Evolutionary conservation across 768 basidiomycete genomes (phyloP).

Genomic region (Russula griseocarnosa): DNA sequence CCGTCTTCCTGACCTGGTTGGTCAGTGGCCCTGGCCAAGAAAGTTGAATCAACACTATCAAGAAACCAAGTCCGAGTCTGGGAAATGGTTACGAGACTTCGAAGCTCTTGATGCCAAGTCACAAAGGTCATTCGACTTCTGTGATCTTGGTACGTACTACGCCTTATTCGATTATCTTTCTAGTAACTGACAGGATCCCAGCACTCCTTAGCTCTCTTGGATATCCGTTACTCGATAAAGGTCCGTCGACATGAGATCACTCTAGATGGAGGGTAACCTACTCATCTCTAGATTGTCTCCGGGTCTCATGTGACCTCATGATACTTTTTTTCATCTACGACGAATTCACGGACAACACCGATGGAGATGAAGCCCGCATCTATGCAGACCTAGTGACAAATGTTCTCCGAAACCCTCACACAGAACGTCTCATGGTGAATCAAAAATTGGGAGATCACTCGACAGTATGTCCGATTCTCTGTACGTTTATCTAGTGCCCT

Average conservation of each 20-base stretch:
- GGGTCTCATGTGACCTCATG: conserved; percentile 18
- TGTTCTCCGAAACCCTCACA: conserved; percentile 14
- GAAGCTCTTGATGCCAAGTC: conserved; percentile 12
- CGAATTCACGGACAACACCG: conserved; percentile 19
- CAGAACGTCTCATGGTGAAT: conserved; percentile 11
- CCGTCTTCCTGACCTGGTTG: conserved; percentile 6
- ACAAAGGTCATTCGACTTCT: conserved; percentile 8
- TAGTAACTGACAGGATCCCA: background rate
- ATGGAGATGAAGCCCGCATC: conserved; percentile 1
- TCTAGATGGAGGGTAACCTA: background rate
- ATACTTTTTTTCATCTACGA: conserved; percentile 15
- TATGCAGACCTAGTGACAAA: conserved; percentile 8
- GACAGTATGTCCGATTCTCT: conserved; percentile 11
- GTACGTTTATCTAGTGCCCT: no score
- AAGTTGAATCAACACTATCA: conserved; percentile 2
- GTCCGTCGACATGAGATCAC: background rate
- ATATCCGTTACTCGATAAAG: conserved; percentile 12
- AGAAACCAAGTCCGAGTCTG: conserved; percentile 4
- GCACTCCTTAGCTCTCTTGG: conserved; percentile 6
- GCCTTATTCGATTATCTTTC: background rate
- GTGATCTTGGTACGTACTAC: conserved; percentile 1
- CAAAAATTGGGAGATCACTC: conserved; percentile 17
- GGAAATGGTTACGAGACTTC: conserved; percentile 1
- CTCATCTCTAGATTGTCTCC: background rate
- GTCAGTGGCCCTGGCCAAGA: conserved; percentile 9